phyloP scores from a whole-genome alignment of 495 filamentous ascomycete genomes.

The Annulohypoxylon nitens region DNA sequence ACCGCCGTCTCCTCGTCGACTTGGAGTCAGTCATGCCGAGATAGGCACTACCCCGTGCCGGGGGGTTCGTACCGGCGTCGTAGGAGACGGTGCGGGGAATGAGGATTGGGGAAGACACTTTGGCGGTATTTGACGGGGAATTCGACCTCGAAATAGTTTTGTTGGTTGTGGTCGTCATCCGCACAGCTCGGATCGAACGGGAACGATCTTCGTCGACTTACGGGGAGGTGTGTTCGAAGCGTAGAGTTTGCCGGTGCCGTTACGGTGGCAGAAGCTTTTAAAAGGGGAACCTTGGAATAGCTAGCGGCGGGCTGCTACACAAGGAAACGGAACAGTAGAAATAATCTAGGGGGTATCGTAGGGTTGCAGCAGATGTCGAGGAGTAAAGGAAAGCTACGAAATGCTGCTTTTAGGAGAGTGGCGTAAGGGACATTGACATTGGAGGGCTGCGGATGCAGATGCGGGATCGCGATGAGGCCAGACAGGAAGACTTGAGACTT shows the following conservation, averaged over 20 bases:
- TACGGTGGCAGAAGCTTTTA: conserved; percentile 19
- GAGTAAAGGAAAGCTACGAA: conserved; percentile 38
- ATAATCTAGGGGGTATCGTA: conserved; percentile 44
- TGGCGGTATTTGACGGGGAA: conserved; percentile 75
- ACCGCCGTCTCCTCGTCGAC: conserved; percentile 80
- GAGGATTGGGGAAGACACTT: conserved; percentile 83
- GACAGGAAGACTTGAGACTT: neutral
- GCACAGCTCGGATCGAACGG: conserved; percentile 21
- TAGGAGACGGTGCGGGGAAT: conserved; percentile 84
- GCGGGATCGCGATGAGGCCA: conserved; percentile 7
- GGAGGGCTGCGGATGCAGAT: conserved; percentile 15
- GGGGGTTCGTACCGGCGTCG: conserved; percentile 78
- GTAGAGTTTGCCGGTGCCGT: conserved; percentile 1
- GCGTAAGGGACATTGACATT: conserved; percentile 17
- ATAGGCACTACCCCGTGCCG: conserved; percentile 60
- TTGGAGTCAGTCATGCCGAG: conserved; percentile 63
- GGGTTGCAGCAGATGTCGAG: conserved; percentile 34
- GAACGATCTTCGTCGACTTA: conserved; percentile 27
- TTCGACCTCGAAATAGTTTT: conserved; percentile 36
- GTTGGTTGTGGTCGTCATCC: conserved; percentile 42
- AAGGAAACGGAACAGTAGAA: conserved; percentile 6
- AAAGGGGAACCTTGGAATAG: conserved; percentile 10
- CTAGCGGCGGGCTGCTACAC: conserved; percentile 18
- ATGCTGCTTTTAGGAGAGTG: conserved; percentile 39
- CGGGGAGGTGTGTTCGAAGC: conserved; percentile 17